Evolutionary conservation across 2,329 filamentous ascomycete genomes (phyloP).

Genomic region (Plectosphaerella plurivora): DNA sequence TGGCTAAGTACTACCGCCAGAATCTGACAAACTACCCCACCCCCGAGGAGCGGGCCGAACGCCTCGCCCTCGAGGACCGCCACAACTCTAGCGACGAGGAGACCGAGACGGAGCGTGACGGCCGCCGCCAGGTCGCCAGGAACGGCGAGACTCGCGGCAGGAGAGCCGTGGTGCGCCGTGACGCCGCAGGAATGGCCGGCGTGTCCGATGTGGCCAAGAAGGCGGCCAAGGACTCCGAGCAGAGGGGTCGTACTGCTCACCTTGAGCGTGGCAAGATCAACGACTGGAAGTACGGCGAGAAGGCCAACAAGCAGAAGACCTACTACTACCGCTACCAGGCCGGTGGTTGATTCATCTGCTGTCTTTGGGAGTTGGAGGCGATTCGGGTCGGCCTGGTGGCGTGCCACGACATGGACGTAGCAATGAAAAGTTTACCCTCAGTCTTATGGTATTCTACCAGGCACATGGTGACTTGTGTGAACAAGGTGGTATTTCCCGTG

Average conservation of each 20-base stretch:
- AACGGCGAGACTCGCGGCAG: constrained; percentile 32
- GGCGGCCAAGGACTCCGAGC: constrained; percentile 61
- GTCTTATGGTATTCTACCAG: too few species aligned
- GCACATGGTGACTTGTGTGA: too few species aligned
- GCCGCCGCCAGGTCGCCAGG: constrained; percentile 26
- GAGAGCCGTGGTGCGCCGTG: constrained; percentile 59
- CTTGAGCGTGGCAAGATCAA: constrained; percentile 58
- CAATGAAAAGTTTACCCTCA: too few species aligned
- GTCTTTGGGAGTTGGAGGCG: too few species aligned
- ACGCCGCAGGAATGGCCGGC: constrained; percentile 73
- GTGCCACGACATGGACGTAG: too few species aligned
- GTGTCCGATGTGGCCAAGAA: constrained; percentile 72
- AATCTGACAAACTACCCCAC: constrained; percentile 84
- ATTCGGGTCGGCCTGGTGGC: too few species aligned
- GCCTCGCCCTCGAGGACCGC: constrained; percentile 53
- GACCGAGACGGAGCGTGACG: constrained; percentile 28
- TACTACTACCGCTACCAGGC: constrained; percentile 49
- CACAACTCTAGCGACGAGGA: constrained; percentile 21
- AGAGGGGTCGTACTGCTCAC: constrained; percentile 62
- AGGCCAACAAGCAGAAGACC: constrained; percentile 71
- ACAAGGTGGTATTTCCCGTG: too few species aligned
- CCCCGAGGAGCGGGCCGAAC: constrained; percentile 67
- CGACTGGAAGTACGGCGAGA: constrained; percentile 67
- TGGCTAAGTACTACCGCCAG: constrained; percentile 86
- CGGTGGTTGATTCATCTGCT: constrained; percentile 29